Evolutionary conservation across 768 basidiomycete genomes (phyloP).

Genomic region (Podaxis rugospora): DNA sequence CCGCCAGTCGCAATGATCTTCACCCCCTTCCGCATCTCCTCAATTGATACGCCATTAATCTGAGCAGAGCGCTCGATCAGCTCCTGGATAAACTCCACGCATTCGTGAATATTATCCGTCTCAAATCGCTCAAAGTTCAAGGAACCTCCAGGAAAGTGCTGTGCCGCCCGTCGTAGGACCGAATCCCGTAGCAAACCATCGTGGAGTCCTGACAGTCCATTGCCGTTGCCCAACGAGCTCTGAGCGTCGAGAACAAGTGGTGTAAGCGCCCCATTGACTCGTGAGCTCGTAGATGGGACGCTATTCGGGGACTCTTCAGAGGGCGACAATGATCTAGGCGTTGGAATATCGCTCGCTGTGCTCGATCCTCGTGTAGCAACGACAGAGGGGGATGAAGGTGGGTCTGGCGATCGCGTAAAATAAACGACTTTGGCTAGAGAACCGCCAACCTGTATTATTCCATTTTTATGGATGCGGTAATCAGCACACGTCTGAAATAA

Average conservation of each 20-base stretch:
- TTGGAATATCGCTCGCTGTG: slow-evolving; percentile 39
- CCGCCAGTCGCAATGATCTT: slow-evolving; percentile 99
- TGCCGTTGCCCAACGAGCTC: slow-evolving; percentile 21
- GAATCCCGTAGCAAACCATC: slow-evolving; percentile 52
- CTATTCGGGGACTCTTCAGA: slow-evolving; percentile 25
- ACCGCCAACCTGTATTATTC: slow-evolving; percentile 76
- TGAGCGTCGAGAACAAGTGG: slow-evolving; percentile 67
- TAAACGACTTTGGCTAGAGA: slow-evolving; percentile 98
- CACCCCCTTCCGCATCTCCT: slow-evolving; percentile 87
- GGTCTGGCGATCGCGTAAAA: slow-evolving; percentile 91
- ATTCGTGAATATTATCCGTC: slow-evolving; percentile 80
- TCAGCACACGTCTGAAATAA: neutral
- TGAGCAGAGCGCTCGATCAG: slow-evolving; percentile 84
- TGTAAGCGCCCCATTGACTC: slow-evolving; percentile 73
- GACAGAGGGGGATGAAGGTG: slow-evolving; percentile 72
- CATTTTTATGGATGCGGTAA: neutral
- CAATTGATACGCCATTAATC: slow-evolving; percentile 82
- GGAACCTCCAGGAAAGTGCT: slow-evolving; percentile 92
- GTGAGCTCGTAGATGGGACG: slow-evolving; percentile 27
- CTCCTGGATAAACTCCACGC: slow-evolving; percentile 81
- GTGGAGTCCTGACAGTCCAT: slow-evolving; percentile 32
- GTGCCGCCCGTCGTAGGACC: slow-evolving; percentile 64
- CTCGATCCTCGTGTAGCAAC: slow-evolving; percentile 56
- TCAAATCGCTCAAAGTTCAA: slow-evolving; percentile 98
- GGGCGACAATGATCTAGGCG: slow-evolving; percentile 42